phyloP scores from a whole-genome alignment of 768 basidiomycete species.

The Hortiboletus flavorubellus region DNA sequence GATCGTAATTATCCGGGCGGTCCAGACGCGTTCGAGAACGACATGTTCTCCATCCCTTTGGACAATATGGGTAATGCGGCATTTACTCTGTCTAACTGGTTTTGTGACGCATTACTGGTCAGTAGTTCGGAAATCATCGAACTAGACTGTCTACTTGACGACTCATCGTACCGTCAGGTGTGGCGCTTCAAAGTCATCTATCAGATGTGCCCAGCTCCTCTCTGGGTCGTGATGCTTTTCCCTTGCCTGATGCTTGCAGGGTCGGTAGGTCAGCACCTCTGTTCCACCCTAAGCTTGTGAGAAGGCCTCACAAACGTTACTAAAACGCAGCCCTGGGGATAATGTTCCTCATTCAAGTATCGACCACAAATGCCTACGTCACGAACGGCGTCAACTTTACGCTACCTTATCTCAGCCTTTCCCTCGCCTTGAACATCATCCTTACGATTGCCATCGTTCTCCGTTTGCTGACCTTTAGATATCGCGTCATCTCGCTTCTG shows the following conservation, averaged over 20 bases:
- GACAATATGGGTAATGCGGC: constrained; percentile 9
- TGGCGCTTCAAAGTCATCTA: constrained; percentile 21
- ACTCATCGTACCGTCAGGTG: constrained; percentile 1
- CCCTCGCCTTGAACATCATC: constrained; percentile 32
- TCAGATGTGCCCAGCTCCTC: background rate
- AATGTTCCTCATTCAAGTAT: constrained; percentile 8
- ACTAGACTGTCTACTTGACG: background rate
- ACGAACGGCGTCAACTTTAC: constrained; percentile 11
- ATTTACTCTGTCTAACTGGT: constrained; percentile 11
- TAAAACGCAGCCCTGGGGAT: constrained; percentile 5
- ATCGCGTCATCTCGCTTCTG: constrained; percentile 7
- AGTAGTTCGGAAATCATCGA: background rate
- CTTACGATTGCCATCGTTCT: constrained; percentile 31
- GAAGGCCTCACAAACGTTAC: background rate
- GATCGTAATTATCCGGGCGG: constrained; percentile 32
- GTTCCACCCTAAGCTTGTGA: background rate
- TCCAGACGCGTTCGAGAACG: constrained; percentile 22
- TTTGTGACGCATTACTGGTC: constrained; percentile 21
- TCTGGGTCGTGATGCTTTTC: constrained; percentile 8
- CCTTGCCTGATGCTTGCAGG: constrained; percentile 10
- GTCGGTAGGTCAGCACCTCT: constrained; percentile 3
- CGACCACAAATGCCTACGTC: constrained; percentile 12
- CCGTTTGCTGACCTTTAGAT: constrained; percentile 27
- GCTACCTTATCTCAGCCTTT: constrained; percentile 26
- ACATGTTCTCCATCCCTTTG: constrained; percentile 21